These are phyloP conservation scores for Zymoseptoria ardabiliae DNA, from an alignment of 2,329 filamentous ascomycete species.

Conservation along the genomic window DNA sequence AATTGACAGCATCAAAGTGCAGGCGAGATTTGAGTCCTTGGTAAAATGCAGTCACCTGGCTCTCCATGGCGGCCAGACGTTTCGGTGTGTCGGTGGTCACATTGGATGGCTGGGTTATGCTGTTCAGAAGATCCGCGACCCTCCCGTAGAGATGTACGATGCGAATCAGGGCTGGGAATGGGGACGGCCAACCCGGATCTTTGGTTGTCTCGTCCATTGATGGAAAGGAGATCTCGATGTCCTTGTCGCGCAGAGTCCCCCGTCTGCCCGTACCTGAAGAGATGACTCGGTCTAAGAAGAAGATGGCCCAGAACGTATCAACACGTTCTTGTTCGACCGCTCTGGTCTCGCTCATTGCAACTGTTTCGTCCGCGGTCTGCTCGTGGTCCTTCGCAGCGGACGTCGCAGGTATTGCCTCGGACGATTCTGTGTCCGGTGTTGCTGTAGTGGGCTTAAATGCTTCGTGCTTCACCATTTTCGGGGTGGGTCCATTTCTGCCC, in stretches of 20 bases:
- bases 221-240: slow-evolving; percentile 71
- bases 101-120: slow-evolving; percentile 65
- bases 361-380: slow-evolving; percentile 59
- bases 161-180: slow-evolving; percentile 71
- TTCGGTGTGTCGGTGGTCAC: slow-evolving; percentile 68
- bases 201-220: slow-evolving; percentile 46
- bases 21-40: slow-evolving; percentile 67
- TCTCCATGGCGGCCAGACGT: slow-evolving; percentile 69
- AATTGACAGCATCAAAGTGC: slow-evolving; percentile 79
- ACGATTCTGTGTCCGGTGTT: not conserved
- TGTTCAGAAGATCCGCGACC: slow-evolving; percentile 77
- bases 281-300: slow-evolving; percentile 79
- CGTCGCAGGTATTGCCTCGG: not conserved
- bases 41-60: slow-evolving; percentile 65
- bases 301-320: slow-evolving; percentile 86
- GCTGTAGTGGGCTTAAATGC: not conserved
- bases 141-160: slow-evolving; percentile 82
- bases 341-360: slow-evolving; percentile 37
- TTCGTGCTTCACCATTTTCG: slow-evolving; percentile 45
- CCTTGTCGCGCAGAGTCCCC: slow-evolving; percentile 74
- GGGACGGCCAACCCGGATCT: slow-evolving; percentile 62
- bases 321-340: slow-evolving; percentile 73
- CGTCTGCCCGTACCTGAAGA: slow-evolving; percentile 80
- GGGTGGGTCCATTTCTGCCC: slow-evolving; percentile 49
- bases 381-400: slow-evolving; percentile 8